Evolutionary conservation across 2,329 filamentous ascomycete species (phyloP).

Genomic region (Geosmithia flava): DNA sequence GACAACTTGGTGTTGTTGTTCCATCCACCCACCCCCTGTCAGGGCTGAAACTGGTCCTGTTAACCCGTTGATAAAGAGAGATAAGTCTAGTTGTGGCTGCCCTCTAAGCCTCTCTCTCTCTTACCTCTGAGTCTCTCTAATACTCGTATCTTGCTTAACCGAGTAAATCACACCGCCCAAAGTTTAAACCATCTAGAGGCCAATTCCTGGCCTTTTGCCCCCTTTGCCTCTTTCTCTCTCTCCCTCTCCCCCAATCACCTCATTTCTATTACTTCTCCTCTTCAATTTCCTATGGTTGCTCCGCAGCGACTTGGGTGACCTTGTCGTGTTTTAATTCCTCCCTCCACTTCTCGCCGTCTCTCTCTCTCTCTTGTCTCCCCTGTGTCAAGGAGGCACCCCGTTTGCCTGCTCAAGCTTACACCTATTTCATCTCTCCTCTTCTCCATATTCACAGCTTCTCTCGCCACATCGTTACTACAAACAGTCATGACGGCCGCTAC

Average conservation of each 20-base stretch:
- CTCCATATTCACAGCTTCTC: background rate
- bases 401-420: background rate
- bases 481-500: slow-evolving; percentile 34
- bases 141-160: background rate
- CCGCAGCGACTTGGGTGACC: background rate
- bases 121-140: no score
- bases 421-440: background rate
- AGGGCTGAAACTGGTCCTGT: background rate
- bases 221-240: background rate
- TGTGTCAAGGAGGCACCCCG: background rate
- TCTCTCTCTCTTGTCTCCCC: slow-evolving; percentile 4
- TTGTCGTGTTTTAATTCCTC: background rate
- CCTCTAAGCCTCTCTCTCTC: background rate
- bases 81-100: background rate
- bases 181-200: background rate
- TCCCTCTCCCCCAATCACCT: slow-evolving; percentile 3
- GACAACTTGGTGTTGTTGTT: background rate
- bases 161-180: slow-evolving; percentile 1
- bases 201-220: background rate
- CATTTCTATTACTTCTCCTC: background rate
- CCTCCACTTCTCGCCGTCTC: background rate
- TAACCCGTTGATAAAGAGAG: background rate
- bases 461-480: background rate
- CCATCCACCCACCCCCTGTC: background rate
- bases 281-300: background rate